These are phyloP conservation scores for Xerophyta viscosa DNA, from an alignment of 106 monocot genomes.

Conservation along the genomic window DNA sequence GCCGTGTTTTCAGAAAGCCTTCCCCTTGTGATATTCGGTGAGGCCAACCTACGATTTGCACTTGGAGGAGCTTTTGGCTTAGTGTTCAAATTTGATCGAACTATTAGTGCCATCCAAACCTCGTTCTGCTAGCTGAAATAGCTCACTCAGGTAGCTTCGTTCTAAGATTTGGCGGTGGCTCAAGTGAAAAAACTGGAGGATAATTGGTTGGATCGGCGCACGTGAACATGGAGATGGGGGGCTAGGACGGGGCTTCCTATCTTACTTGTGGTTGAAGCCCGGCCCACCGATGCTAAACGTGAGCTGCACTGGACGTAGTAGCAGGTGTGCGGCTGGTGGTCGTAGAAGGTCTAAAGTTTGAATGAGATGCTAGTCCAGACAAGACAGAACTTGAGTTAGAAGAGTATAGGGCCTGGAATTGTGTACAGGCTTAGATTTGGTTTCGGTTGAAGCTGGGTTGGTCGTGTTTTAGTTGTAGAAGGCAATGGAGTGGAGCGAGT, in stretches of 20 bases:
- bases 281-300: too few species aligned
- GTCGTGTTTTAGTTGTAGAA: too few species aligned
- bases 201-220: constrained; percentile 37
- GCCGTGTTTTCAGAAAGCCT: constrained; percentile 34
- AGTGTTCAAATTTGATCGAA: constrained; percentile 28
- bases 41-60: too few species aligned
- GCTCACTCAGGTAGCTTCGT: constrained; percentile 72
- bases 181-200: constrained; percentile 54
- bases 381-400: constrained; percentile 21
- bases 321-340: constrained; percentile 36
- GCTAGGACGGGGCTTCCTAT: constrained; percentile 43
- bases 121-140: constrained; percentile 54
- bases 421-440: constrained; percentile 11
- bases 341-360: constrained; percentile 49
- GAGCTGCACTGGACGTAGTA: constrained; percentile 13
- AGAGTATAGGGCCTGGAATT: constrained; percentile 25
- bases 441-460: too few species aligned
- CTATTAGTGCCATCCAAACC: constrained; percentile 47
- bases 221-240: constrained; percentile 57
- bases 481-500: too few species aligned
- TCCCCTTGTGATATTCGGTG: too few species aligned
- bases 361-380: constrained; percentile 11
- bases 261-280: constrained; percentile 31
- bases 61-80: constrained; percentile 28
- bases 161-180: constrained; percentile 76